These are phyloP conservation scores for Aspergillus melleus DNA, from an alignment of 2,329 filamentous ascomycete species.

Conservation along the genomic window DNA sequence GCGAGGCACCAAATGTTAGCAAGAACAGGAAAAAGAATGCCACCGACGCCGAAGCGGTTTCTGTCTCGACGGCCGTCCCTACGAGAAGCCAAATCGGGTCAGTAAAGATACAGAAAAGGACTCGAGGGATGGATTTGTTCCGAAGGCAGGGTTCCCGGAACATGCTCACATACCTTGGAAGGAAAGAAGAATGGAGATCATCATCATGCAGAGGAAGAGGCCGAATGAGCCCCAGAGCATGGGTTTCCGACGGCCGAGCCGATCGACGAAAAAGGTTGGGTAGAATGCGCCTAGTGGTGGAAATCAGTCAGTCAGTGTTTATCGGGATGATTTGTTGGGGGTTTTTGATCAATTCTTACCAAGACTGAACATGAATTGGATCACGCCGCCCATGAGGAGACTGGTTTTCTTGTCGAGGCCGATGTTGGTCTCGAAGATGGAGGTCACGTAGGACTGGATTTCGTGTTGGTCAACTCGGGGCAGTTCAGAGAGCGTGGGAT, in stretches of 20 bases:
- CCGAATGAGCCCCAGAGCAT: conserved; percentile 40
- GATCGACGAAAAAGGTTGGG: conserved; percentile 49
- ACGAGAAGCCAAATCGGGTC: background rate
- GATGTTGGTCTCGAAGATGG: conserved; percentile 49
- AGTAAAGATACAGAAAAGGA: too few relatives aligned
- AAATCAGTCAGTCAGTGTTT: conserved; percentile 4
- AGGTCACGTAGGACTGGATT: background rate
- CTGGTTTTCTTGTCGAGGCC: conserved; percentile 46
- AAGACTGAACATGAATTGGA: conserved; percentile 32
- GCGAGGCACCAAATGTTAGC: conserved; percentile 45
- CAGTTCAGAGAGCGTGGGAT: background rate
- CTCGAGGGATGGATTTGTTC: background rate
- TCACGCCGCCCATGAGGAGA: conserved; percentile 49
- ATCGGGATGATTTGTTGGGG: background rate
- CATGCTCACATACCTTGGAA: conserved; percentile 35
- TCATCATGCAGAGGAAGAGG: conserved; percentile 43
- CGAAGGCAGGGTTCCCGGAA: background rate
- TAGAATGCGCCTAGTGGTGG: conserved; percentile 38
- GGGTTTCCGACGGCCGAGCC: conserved; percentile 38
- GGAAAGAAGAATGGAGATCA: conserved; percentile 43
- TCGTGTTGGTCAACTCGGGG: background rate
- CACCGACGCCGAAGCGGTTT: conserved; percentile 48
- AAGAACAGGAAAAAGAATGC: conserved; percentile 52
- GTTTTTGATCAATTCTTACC: conserved; percentile 15
- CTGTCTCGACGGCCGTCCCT: conserved; percentile 34